phyloP scores from a whole-genome alignment of 208 protist species.

The Lotmaria passim region DNA sequence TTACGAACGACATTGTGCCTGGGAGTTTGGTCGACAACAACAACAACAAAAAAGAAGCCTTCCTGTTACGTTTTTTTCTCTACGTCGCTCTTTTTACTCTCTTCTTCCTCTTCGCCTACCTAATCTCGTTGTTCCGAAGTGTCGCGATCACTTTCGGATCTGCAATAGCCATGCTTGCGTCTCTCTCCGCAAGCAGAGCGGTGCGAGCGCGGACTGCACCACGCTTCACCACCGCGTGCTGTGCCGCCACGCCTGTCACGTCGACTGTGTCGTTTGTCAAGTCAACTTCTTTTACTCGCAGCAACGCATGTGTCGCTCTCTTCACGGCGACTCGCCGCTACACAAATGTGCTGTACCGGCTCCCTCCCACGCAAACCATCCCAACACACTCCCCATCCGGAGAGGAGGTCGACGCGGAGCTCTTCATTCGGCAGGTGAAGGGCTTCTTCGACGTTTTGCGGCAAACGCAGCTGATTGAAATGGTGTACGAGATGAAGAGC shows the following conservation, averaged over 20 bases:
- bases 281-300: neutral
- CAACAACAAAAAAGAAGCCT: no score
- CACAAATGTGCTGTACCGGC: constrained; percentile 78
- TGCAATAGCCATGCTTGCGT: neutral
- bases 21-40: no score
- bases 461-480: constrained; percentile 74
- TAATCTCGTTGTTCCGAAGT: no score
- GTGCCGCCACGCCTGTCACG: neutral
- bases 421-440: constrained; percentile 72
- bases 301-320: neutral
- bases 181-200: neutral
- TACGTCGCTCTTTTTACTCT: no score
- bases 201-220: neutral
- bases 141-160: neutral
- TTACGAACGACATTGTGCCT: no score
- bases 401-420: constrained; percentile 75
- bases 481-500: constrained; percentile 80
- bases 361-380: constrained; percentile 69
- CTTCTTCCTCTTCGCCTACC: no score
- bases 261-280: neutral
- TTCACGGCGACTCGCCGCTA: constrained; percentile 43
- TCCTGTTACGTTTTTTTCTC: neutral
- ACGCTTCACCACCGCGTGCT: constrained; percentile 1
- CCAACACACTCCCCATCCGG: constrained; percentile 75
- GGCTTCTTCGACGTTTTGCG: constrained; percentile 66